Base-by-base conservation (phyloP, 2,329 filamentous ascomycete species). In the Sporothrix luriei region DNA sequence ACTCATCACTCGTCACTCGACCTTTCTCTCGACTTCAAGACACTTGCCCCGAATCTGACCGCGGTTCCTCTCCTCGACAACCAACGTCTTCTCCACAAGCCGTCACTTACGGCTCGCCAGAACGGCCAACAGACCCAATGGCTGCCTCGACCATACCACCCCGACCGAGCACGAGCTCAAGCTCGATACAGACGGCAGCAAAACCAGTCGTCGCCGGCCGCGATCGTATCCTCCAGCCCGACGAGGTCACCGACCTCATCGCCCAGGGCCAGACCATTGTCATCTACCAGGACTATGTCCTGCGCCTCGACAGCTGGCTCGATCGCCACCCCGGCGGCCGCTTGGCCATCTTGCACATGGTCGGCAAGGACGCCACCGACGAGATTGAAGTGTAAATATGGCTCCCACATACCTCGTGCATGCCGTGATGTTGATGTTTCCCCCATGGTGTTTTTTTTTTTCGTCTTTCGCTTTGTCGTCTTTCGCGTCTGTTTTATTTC, bases 341-440 rank as follows among this genome's bases (percentile, higher is more conserved):
- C 16, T 78, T 89, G 33, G 84, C 86, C 24, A 87, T 89, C 71
- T 75, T 85, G 72, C 87, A 89, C 78, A 88, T 87, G 84, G 83
- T 87, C 4, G 85, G 85, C 69, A 82, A 81, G 76, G 85, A 88
- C 77, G 84, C 85, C 29, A 86, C 84, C 24, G 84, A 87, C 74
- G 85, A 88, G 75, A 87, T 87, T 74, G 84, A 84, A 72, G 83
- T 82, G 85, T 87, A 83, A 80, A 73, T 57, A 49, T 49, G 19
- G 46, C 46, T 48, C 46, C 40, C 46, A 48, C 48, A n/a, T 19
- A 13, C 26, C 29, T 29, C 26, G 19, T 51, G 29, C 19, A 21
- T 51, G 61, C 46, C 43, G 57, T 62, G 57, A 62, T 19, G 38
- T 46, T 16, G 11, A 46, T 62, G 57, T 48, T 26, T 29, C 24